Conservation (phyloP, 2,329 filamentous ascomycete genomes). For the Fusarium torulosum region DNA sequence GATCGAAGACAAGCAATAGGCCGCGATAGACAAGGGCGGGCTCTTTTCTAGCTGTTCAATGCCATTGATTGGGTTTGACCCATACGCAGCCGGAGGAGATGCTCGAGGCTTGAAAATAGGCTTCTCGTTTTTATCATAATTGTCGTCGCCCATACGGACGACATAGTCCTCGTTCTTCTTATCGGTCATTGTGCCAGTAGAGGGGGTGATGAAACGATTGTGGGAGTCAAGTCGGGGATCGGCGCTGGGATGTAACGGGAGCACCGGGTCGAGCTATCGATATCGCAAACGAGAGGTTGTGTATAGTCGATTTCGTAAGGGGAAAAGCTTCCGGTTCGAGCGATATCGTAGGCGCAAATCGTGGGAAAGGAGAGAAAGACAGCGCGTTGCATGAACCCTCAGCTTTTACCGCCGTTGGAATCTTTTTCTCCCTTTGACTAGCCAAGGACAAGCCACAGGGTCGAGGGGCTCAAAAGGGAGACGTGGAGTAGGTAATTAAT, state of each 20-base stretch:
- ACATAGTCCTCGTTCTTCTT: conserved; percentile 89
- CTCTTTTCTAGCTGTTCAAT: conserved; percentile 73
- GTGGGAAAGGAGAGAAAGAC: conserved; percentile 11
- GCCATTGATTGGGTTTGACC: conserved; percentile 21
- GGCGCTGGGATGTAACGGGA: conserved; percentile 32
- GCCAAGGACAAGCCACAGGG: conserved; percentile 30
- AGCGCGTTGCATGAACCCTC: conserved; percentile 5
- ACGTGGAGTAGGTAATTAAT: conserved; percentile 38
- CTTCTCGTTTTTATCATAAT: conserved; percentile 63
- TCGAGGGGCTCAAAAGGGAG: conserved; percentile 43
- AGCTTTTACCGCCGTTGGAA: conserved; percentile 20
- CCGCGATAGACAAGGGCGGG: conserved; percentile 82
- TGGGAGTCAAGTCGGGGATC: conserved; percentile 21
- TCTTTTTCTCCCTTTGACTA: conserved; percentile 38
- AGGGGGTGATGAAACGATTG: conserved; percentile 47
- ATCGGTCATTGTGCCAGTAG: conserved; percentile 74
- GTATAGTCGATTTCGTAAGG: conserved; percentile 9
- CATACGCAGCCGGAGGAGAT: conserved; percentile 34
- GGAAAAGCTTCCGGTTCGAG: not conserved
- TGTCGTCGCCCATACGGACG: conserved; percentile 75
- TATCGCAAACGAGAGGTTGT: conserved; percentile 16
- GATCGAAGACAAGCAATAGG: conserved; percentile 96
- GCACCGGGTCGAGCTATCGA: conserved; percentile 22
- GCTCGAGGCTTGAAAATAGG: conserved; percentile 61
- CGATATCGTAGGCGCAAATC: conserved; percentile 1